Percentiles rank a stretch among this genome's conserved stretches.
These are phyloP conservation scores for Themeda triandra DNA, from an alignment of 176 grass and related monocot genomes.

Conservation along the genomic window DNA sequence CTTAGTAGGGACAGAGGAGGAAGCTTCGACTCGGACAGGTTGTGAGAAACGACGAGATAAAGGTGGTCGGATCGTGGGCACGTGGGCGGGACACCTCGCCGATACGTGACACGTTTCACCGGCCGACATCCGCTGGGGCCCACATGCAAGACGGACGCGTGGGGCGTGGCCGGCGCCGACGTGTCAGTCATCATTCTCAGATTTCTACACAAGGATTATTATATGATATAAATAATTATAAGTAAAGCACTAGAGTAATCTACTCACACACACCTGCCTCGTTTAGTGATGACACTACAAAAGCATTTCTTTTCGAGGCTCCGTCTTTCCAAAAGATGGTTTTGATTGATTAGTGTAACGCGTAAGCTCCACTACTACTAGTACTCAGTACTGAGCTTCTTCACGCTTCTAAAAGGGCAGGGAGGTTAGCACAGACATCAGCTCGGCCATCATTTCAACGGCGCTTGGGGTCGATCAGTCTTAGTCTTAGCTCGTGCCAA, in stretches of 20 bases:
- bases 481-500: too few relatives aligned
- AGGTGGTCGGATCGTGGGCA: not conserved
- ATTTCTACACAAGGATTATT: not conserved
- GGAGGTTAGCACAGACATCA: not conserved
- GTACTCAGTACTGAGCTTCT: not conserved
- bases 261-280: not conserved
- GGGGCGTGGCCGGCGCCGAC: not conserved
- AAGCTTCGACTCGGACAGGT: not conserved
- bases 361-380: not conserved
- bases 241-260: not conserved
- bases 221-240: not conserved
- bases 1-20: not conserved
- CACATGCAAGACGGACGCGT: not conserved
- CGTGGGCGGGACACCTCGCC: not conserved
- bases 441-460: not conserved
- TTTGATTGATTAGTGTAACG: not conserved
- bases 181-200: not conserved
- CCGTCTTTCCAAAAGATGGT: not conserved
- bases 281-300: not conserved
- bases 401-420: slow-evolving; percentile 8
- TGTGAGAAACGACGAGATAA: not conserved
- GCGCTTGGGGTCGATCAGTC: not conserved
- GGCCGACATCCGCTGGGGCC: not conserved
- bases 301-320: not conserved
- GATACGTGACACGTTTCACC: not conserved